These are phyloP conservation scores for Sinapis alba DNA, from an alignment of 441 rosid genomes.

Conservation along the genomic window DNA sequence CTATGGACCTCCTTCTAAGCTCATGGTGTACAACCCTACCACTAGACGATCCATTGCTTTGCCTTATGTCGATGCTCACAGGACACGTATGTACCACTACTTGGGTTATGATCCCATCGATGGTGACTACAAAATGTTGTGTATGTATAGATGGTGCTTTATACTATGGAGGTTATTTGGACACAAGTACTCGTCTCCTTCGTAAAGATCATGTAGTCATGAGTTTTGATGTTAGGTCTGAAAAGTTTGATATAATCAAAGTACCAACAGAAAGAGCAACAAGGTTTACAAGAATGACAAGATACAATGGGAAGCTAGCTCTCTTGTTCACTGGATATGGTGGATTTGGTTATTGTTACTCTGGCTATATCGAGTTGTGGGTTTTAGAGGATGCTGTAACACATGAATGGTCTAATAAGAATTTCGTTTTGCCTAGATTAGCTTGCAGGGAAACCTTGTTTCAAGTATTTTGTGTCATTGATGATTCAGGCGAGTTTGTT, in stretches of 20 bases:
- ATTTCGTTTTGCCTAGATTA: not conserved
- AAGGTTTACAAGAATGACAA: not conserved
- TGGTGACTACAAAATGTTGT: slow-evolving; percentile 24
- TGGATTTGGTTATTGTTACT: not conserved
- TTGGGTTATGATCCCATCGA: not conserved
- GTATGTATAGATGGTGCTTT: slow-evolving; percentile 1
- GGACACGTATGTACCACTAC: not conserved
- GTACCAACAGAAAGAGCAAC: not conserved
- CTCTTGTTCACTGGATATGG: not conserved
- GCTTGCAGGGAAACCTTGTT: not conserved
- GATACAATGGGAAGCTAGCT: not conserved
- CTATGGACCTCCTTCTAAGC: slow-evolving; percentile 1
- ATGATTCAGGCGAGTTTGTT: slow-evolving; percentile 8
- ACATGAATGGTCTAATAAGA: not conserved
- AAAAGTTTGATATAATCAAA: not conserved
- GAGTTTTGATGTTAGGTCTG: not conserved
- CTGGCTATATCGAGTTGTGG: not conserved
- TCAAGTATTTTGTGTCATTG: not conserved
- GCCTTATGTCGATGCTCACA: not conserved
- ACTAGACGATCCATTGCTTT: not conserved
- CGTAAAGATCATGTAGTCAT: not conserved
- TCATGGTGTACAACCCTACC: slow-evolving; percentile 21
- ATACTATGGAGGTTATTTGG: not conserved
- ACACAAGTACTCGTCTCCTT: not conserved
- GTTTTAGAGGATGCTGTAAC: not conserved